Base-by-base conservation (phyloP, 2,329 filamentous ascomycete genomes). In the Pseudopithomyces chartarum region DNA sequence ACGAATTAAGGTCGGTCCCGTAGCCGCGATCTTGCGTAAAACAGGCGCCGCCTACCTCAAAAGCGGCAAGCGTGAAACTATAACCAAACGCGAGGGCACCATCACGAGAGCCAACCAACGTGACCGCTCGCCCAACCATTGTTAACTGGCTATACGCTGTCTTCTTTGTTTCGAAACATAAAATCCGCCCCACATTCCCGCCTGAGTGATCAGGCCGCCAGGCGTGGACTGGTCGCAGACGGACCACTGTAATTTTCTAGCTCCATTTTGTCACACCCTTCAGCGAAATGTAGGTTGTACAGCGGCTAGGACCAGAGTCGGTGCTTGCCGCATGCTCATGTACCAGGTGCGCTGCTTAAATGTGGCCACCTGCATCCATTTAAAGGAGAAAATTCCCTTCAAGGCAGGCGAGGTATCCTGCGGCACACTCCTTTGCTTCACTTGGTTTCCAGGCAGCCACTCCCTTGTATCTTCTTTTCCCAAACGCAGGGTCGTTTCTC, bases 401-500 rank as follows among this genome's bases (percentile, higher is more conserved):
- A 62, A 63, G 51, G 57, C 38, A n/a, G 26, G 39, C 52, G 49
- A 61, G 61, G 64, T 64, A 65, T 65, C 65, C 55, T 57, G 60
- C 51, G 64, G 65, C 63, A 64, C 61, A 67, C 63, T 61, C 61
- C 55, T 40, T 64, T 61, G 20, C 51, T 55, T 63, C 62, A 58
- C 56, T 64, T 60, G 32, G 42, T 55, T 63, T 62, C 56, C 56
- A 63, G 63, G 69, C 56, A 59, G 68, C 67, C 69, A 64, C 70
- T 74, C 64, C 58, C 66, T 69, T 59, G 57, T 59, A 39, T 69
- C 61, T 51, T 67, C 54, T 64, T 57, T 61, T 54, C 60, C 56
- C 56, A 64, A 69, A 62, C 69, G 70, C 71, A 61, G 66, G 70
- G 55, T 52, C 70, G 71, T 63, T 66, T 66, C 62, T 60, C 61